Percentiles rank a stretch among this genome's conserved stretches.
Evolutionary conservation across 768 basidiomycete genomes (phyloP).

Genomic region (Nidularia pulvinata): DNA sequence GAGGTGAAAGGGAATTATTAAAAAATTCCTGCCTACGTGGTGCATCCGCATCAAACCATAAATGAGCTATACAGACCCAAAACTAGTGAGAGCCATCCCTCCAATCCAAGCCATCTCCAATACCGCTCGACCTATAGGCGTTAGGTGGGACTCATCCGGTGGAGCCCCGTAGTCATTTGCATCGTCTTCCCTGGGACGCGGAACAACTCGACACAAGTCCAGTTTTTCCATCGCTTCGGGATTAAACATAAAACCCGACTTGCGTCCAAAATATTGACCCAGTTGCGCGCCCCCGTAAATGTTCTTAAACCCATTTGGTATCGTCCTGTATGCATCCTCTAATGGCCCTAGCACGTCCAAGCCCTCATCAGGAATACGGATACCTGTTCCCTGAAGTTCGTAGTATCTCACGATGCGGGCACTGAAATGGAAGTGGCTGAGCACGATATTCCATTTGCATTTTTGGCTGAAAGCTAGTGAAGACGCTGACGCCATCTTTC

Average conservation of each 20-base stretch:
- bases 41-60: too few relatives aligned
- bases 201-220: constrained; percentile 7
- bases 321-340: not conserved
- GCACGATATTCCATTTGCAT: not conserved
- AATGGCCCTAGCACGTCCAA: not conserved
- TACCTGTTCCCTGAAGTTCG: not conserved
- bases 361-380: not conserved
- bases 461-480: not conserved
- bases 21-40: too few relatives aligned
- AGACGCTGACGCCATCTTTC: not conserved
- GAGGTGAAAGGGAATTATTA: too few relatives aligned
- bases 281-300: not conserved
- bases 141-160: not conserved
- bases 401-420: not conserved
- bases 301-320: not conserved
- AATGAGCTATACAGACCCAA: not conserved
- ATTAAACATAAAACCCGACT: constrained; percentile 1
- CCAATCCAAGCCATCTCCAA: not conserved
- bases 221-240: not conserved
- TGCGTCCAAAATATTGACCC: not conserved
- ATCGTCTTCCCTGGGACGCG: not conserved
- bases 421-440: not conserved
- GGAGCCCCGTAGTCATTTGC: not conserved
- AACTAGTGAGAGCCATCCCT: not conserved
- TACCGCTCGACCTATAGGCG: not conserved